These are phyloP conservation scores for Sesbania bispinosa DNA, from an alignment of 306 rosid species.

Conservation along the genomic window DNA sequence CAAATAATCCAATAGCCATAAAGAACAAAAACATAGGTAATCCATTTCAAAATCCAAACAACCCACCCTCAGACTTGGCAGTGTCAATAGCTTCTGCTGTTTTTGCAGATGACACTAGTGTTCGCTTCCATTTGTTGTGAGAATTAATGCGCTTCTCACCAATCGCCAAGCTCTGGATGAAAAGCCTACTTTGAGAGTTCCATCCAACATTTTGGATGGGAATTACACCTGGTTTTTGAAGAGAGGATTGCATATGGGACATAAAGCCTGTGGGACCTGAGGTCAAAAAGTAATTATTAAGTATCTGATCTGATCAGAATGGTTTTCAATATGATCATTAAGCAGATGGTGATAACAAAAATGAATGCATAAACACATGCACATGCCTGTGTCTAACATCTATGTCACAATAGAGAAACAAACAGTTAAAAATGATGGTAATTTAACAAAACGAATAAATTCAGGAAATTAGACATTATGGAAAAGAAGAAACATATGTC, in stretches of 20 bases:
- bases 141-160: slow-evolving; percentile 42
- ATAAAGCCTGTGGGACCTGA: slow-evolving; percentile 57
- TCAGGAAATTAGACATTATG: background rate
- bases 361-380: slow-evolving; percentile 2
- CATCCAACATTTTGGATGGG: slow-evolving; percentile 39
- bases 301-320: background rate
- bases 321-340: background rate
- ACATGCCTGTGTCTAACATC: background rate
- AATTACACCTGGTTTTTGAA: slow-evolving; percentile 54
- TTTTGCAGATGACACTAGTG: slow-evolving; percentile 53
- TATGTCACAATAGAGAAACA: background rate
- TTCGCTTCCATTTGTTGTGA: slow-evolving; percentile 41
- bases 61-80: slow-evolving; percentile 59
- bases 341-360: background rate
- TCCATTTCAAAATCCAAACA: slow-evolving; percentile 10
- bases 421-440: slow-evolving; percentile 8
- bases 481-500: background rate
- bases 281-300: slow-evolving; percentile 26
- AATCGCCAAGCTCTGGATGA: slow-evolving; percentile 42
- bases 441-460: background rate
- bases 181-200: slow-evolving; percentile 27
- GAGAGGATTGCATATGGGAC: slow-evolving; percentile 47
- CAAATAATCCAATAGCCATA: background rate
- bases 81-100: slow-evolving; percentile 52
- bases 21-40: background rate